phyloP scores from a whole-genome alignment of 2,329 filamentous ascomycete genomes.

The Fusarium subtropicale region DNA sequence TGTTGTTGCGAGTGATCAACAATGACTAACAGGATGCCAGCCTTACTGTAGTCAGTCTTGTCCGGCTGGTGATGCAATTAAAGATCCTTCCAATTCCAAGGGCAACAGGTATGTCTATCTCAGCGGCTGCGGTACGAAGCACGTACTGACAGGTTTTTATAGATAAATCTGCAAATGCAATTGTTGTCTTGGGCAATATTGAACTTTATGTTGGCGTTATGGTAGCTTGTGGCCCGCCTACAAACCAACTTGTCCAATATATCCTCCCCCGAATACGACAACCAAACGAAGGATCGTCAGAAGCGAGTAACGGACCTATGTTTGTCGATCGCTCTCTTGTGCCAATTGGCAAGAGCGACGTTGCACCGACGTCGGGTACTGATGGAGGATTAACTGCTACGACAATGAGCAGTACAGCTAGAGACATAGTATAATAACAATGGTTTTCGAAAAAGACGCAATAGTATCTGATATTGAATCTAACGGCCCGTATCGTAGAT shows the following conservation, averaged over 20 bases:
- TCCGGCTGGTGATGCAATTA: neutral
- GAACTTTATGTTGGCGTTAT: neutral
- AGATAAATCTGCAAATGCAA: neutral
- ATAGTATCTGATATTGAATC: too few species aligned
- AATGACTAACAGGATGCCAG: neutral
- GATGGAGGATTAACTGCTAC: neutral
- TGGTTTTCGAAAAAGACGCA: too few species aligned
- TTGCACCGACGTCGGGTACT: neutral
- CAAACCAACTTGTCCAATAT: neutral
- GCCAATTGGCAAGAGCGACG: neutral
- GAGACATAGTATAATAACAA: neutral
- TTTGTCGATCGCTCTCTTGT: neutral
- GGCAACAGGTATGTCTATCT: neutral
- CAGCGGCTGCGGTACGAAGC: neutral
- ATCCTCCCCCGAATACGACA: neutral
- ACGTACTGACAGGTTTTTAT: neutral
- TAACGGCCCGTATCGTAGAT: too few species aligned
- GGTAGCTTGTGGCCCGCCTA: constrained; percentile 4
- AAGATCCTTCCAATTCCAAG: neutral
- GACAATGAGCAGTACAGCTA: neutral
- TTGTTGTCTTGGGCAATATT: neutral
- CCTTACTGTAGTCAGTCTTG: neutral
- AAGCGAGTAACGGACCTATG: accelerated
- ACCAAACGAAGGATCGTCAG: neutral
- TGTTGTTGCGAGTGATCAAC: neutral